phyloP scores from a whole-genome alignment of 2,329 filamentous ascomycete genomes.

The Teratosphaeria pseudoeucalypti region DNA sequence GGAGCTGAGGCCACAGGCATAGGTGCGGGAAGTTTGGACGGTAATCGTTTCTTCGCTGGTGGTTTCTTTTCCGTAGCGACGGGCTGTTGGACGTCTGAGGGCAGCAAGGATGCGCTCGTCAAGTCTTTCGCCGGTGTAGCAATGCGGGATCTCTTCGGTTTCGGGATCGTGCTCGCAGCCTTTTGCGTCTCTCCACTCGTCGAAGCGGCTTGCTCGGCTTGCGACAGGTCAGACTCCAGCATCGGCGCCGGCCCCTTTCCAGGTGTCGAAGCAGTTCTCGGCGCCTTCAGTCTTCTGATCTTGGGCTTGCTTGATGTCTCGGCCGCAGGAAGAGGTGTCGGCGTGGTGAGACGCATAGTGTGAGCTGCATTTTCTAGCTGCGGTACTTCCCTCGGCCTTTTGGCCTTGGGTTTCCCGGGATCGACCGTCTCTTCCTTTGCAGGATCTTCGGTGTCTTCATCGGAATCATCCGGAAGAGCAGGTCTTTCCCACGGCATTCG shows the following conservation, averaged over 20 bases:
- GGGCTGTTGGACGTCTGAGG: not conserved
- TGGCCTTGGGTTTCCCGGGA: not conserved
- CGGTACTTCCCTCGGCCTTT: not conserved
- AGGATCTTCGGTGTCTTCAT: slow-evolving; percentile 1
- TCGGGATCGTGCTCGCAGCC: not conserved
- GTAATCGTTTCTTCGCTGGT: not conserved
- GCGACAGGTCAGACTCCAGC: slow-evolving; percentile 1
- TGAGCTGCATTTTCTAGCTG: not conserved
- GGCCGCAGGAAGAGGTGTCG: slow-evolving; percentile 10
- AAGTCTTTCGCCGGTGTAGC: slow-evolving; percentile 25
- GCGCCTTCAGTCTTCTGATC: slow-evolving; percentile 15
- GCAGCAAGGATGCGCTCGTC: slow-evolving; percentile 3
- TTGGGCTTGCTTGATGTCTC: slow-evolving; percentile 23
- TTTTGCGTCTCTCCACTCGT: not conserved
- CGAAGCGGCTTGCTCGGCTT: not conserved
- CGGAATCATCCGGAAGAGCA: slow-evolving; percentile 2
- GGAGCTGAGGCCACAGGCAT: slow-evolving; percentile 1
- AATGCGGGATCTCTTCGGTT: slow-evolving; percentile 18
- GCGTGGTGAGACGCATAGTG: not conserved
- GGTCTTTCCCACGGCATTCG: slow-evolving; percentile 6
- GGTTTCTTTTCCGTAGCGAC: slow-evolving; percentile 6
- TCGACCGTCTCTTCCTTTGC: not conserved
- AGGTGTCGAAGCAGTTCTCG: slow-evolving; percentile 14
- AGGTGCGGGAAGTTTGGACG: slow-evolving; percentile 11
- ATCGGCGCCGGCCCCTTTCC: slow-evolving; percentile 4